A percentile compares a stretch with the other conserved stretches of the same genome.
These are phyloP conservation scores for Eucalyptus cloeziana DNA, from an alignment of 345 rosid genomes.

Conservation along the genomic window DNA sequence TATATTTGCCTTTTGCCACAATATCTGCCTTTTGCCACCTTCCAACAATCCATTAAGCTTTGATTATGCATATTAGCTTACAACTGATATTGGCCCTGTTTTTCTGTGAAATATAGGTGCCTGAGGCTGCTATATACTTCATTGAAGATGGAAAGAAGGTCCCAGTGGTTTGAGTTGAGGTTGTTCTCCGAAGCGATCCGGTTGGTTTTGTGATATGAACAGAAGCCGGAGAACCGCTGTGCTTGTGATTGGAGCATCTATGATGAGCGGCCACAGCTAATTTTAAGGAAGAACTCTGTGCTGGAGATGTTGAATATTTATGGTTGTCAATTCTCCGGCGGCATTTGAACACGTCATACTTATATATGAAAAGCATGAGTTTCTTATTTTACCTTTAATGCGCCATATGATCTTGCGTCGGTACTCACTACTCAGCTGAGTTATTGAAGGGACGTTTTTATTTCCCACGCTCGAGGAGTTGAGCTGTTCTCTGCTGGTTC, in stretches of 20 bases:
- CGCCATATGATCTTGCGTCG: neutral
- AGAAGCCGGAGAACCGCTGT: neutral
- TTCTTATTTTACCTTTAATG: neutral
- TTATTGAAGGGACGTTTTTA: neutral
- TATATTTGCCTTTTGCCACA: neutral
- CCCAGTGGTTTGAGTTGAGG: constrained; percentile 43
- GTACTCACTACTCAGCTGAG: neutral
- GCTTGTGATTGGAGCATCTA: neutral
- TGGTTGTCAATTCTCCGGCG: neutral
- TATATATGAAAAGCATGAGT: neutral
- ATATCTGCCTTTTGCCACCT: neutral
- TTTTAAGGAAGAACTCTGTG: neutral
- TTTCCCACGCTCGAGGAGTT: neutral
- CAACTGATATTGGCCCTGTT: neutral
- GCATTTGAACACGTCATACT: neutral
- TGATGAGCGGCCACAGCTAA: neutral
- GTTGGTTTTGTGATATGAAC: neutral
- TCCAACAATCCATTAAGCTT: neutral
- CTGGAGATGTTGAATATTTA: neutral
- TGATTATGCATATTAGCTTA: neutral
- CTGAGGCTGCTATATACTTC: constrained; percentile 72
- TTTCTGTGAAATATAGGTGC: constrained; percentile 36
- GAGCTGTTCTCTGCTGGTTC: neutral
- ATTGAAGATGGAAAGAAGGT: constrained; percentile 93
- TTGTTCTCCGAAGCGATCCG: neutral